These are phyloP conservation scores for Eucalyptus cloeziana DNA, from an alignment of 345 rosid species.

Conservation along the genomic window DNA sequence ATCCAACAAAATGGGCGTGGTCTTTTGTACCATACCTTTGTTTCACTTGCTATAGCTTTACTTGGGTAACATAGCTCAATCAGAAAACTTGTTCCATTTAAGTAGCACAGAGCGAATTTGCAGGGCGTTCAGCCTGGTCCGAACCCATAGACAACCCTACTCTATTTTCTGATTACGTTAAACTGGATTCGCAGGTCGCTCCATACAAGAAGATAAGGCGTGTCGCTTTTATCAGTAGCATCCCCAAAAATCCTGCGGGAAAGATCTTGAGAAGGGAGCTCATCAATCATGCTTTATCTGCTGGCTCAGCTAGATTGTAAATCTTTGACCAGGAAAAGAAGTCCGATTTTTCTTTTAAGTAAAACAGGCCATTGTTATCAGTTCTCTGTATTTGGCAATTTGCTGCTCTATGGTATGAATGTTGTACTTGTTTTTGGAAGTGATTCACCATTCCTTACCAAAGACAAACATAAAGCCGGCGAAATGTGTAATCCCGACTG, in stretches of 20 bases:
- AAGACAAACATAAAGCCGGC: neutral
- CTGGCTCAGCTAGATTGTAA: slow-evolving; percentile 27
- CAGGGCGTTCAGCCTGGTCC: neutral
- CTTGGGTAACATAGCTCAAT: neutral
- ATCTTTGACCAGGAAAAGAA: neutral
- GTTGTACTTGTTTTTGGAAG: neutral
- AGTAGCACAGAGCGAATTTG: neutral
- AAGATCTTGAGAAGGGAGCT: slow-evolving; percentile 78
- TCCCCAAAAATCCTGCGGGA: slow-evolving; percentile 68
- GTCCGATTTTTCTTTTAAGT: neutral
- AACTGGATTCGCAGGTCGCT: slow-evolving; percentile 25
- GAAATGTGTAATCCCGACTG: neutral
- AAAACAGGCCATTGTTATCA: neutral
- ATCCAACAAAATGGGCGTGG: neutral
- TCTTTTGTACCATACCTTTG: neutral
- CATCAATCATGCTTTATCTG: slow-evolving; percentile 17
- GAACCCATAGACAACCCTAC: neutral
- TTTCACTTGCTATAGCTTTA: neutral
- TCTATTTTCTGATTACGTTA: neutral
- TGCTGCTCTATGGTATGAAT: neutral
- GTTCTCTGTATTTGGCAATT: neutral
- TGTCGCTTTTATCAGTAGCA: slow-evolving; percentile 52
- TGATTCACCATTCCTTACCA: neutral
- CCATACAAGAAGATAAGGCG: slow-evolving; percentile 17
- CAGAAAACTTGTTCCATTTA: neutral